These are phyloP conservation scores for Ceratocystiopsis minuta DNA, from an alignment of 2,329 filamentous ascomycete species.

Conservation along the genomic window DNA sequence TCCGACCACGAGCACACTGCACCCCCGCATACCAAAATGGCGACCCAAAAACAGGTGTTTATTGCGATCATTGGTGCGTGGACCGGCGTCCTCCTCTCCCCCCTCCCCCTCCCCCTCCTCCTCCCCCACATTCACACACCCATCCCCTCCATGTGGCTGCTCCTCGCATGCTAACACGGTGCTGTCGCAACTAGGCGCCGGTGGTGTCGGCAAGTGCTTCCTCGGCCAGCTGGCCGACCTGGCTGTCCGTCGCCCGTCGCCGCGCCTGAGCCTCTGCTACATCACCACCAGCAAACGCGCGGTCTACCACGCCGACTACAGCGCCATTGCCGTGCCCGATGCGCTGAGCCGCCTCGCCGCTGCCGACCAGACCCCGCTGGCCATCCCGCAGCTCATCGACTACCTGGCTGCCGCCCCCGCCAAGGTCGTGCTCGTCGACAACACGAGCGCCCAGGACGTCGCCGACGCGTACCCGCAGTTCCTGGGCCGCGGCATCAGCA, in stretches of 20 bases:
- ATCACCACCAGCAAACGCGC: constrained; percentile 74
- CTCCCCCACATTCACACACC: too few species aligned
- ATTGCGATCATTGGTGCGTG: constrained; percentile 33
- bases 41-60: constrained; percentile 27
- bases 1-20: too few species aligned
- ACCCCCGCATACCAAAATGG: constrained; percentile 15
- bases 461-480: constrained; percentile 70
- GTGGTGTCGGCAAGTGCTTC: constrained; percentile 86
- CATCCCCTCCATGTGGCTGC: too few species aligned
- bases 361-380: constrained; percentile 46
- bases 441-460: constrained; percentile 79
- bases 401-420: constrained; percentile 64
- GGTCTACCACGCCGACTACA: constrained; percentile 56
- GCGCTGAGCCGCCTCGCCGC: constrained; percentile 41
- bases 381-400: constrained; percentile 51
- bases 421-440: constrained; percentile 77
- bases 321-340: constrained; percentile 27
- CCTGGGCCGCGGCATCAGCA: constrained; percentile 63
- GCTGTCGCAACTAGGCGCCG: constrained; percentile 58
- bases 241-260: constrained; percentile 45
- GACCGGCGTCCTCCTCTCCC: neutral
- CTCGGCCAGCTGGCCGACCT: constrained; percentile 61
- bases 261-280: constrained; percentile 62
- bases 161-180: neutral
- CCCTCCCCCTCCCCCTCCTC: neutral